Base-by-base conservation (phyloP, 1,139 yeast species). In the Debaryomyces nepalensis region DNA sequence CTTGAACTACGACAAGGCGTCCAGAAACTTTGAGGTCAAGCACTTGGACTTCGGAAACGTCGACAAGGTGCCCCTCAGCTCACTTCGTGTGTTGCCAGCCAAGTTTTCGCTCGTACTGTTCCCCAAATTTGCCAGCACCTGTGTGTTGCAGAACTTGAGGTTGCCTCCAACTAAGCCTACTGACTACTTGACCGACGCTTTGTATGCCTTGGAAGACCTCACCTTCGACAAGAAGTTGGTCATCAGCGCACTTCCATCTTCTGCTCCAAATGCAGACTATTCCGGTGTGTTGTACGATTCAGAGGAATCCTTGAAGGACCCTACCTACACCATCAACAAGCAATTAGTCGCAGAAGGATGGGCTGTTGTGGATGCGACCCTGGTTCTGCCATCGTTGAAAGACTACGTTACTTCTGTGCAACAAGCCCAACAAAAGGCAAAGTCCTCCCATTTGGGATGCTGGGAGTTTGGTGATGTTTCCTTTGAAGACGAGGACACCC, bases 401-500 rank as follows among this genome's bases (percentile, higher is more conserved):
- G 64, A 62, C 27, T 63, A 67, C 37, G 70, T 71, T 46, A 59
- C 61, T 18, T 74, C 64, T 33, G 60, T 84, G 37, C 57, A 74
- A 45, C 54, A 57, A 31, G 71, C 65, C 8, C 82, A 81, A 58
- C 50, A 54, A 27, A 43, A 51, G 12, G 93, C 93, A 23, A 80
- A 74, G 58, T 47, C 63, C 7, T 65, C 61, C 31, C 85, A 81
- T 47, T 60, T 68, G 31, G 95, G 95, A 8, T 84, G 89, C 56
- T 87, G 95, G 95, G 84, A 84, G 62, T 84, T 81, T 54, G 95
- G 95, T 40, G 93, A 86, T 57, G 79, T 85, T 39, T 74, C 84
- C 15, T 82, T 74, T 42, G 86, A 82, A 41, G 89, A 84, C 8
- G 73, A 70, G 21, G 66, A 59, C 19, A 14, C 37, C 7, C 16